Evolutionary conservation across 257 asterid species (phyloP).

Genomic region (Solanum commersonii): DNA sequence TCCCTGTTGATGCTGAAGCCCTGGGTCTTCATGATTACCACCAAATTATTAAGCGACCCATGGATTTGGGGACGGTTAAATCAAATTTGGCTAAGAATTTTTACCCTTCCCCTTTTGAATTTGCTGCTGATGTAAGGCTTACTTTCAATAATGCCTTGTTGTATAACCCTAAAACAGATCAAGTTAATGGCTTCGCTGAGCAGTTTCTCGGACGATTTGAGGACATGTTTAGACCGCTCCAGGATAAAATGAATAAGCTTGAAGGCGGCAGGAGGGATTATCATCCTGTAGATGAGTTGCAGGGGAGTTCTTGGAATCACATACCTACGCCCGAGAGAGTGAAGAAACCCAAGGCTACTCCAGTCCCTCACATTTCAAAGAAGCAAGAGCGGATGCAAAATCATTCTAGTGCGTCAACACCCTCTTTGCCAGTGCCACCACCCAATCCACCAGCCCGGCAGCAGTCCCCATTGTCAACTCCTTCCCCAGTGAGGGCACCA

Average conservation of each 20-base stretch:
- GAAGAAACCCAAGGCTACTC: slow-evolving; percentile 39
- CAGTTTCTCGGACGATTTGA: slow-evolving; percentile 50
- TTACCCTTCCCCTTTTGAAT: slow-evolving; percentile 50
- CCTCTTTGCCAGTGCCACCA: slow-evolving; percentile 21
- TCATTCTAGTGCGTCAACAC: slow-evolving; percentile 67
- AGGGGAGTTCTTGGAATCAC: slow-evolving; percentile 75
- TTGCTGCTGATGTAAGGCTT: slow-evolving; percentile 76
- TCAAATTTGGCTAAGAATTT: slow-evolving; percentile 40
- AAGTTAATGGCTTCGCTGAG: slow-evolving; percentile 58
- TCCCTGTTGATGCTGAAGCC: slow-evolving; percentile 63
- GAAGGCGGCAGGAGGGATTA: slow-evolving; percentile 18
- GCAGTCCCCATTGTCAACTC: slow-evolving; percentile 23
- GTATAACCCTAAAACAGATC: slow-evolving; percentile 83
- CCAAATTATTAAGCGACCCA: slow-evolving; percentile 71
- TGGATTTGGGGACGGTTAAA: slow-evolving; percentile 94
- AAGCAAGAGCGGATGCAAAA: slow-evolving; percentile 45
- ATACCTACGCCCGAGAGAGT: slow-evolving; percentile 33
- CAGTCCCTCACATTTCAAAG: slow-evolving; percentile 20
- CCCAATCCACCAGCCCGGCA: slow-evolving; percentile 20
- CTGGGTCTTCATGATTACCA: slow-evolving; percentile 84
- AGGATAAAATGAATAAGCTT: slow-evolving; percentile 26
- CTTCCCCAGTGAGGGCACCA: slow-evolving; percentile 54
- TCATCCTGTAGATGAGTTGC: slow-evolving; percentile 45
- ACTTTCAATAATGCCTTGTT: slow-evolving; percentile 81
- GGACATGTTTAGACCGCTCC: slow-evolving; percentile 63